Evolutionary conservation across 169 alveolate species (phyloP).

Genomic region (Pseudocohnilembus persalinus): DNA sequence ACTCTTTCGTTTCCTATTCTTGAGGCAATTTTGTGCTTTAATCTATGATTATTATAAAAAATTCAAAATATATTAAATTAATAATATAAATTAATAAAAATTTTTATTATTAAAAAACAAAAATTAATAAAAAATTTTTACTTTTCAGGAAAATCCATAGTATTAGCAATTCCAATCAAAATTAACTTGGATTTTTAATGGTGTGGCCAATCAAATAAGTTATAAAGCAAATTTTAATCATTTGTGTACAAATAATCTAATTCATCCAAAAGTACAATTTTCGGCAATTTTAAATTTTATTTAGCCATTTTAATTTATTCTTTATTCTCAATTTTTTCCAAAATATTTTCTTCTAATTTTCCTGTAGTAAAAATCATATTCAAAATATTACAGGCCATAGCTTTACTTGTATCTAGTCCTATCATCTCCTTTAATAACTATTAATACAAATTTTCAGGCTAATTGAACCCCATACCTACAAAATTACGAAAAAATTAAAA

Average conservation of each 20-base stretch:
- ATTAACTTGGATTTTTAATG: conserved; percentile 49
- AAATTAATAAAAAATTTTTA: no score
- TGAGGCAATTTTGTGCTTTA: conserved; percentile 52
- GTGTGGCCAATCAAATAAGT: conserved; percentile 64
- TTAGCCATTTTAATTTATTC: neutral
- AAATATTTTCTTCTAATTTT: neutral
- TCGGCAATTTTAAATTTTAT: neutral
- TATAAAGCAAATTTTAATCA: conserved; percentile 54
- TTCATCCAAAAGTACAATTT: conserved; percentile 52
- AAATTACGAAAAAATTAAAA: no score
- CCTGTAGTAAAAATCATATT: neutral
- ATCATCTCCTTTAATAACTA: conserved; percentile 27
- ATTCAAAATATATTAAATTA: no score
- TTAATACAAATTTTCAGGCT: conserved; percentile 50
- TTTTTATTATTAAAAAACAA: no score
- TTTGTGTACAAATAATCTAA: conserved; percentile 58
- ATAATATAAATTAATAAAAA: no score
- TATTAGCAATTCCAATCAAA: conserved; percentile 61
- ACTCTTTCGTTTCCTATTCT: conserved; percentile 63
- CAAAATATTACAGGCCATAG: neutral
- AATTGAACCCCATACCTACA: conserved; percentile 39
- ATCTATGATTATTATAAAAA: neutral
- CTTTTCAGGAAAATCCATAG: conserved; percentile 64
- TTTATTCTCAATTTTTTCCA: neutral
- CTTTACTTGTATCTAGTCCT: conserved; percentile 18